These are phyloP conservation scores for Penicillium cataractarum DNA, from an alignment of 495 filamentous ascomycete genomes.

Conservation along the genomic window DNA sequence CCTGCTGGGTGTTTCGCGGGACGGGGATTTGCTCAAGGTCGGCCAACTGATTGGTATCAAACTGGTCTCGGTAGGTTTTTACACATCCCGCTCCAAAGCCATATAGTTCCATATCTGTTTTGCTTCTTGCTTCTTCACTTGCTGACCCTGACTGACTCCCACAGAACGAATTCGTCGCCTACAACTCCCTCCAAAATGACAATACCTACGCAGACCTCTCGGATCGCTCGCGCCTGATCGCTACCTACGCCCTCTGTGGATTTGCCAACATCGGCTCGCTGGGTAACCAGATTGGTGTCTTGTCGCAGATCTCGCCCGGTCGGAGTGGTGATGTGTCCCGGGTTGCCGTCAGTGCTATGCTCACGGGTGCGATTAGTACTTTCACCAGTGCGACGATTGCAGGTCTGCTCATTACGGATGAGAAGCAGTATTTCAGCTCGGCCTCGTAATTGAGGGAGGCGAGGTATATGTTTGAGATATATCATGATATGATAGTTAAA, in stretches of 20 bases:
- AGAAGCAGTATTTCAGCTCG: constrained; percentile 36
- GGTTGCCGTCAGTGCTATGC: constrained; percentile 75
- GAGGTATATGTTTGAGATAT: not conserved
- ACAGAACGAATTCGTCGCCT: constrained; percentile 70
- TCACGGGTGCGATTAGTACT: constrained; percentile 77
- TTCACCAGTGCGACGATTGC: constrained; percentile 82
- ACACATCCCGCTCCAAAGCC: not conserved
- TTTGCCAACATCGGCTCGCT: constrained; percentile 83
- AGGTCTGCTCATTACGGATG: constrained; percentile 69
- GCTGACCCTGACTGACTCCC: not conserved
- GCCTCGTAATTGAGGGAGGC: not conserved
- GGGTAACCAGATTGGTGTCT: constrained; percentile 83
- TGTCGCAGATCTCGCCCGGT: constrained; percentile 76
- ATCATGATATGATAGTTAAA: not conserved
- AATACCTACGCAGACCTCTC: constrained; percentile 57
- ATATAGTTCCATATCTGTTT: not conserved
- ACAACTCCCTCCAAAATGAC: constrained; percentile 51
- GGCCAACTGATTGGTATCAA: constrained; percentile 81
- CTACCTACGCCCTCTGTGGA: constrained; percentile 72
- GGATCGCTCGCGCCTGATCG: constrained; percentile 70
- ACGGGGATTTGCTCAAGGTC: constrained; percentile 71
- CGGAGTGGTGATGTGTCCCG: constrained; percentile 74
- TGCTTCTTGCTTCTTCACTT: not conserved
- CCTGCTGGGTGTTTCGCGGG: constrained; percentile 79
- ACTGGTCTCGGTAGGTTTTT: constrained; percentile 64